Base-by-base conservation (phyloP, 202 grass and related monocot species). In the Bolboschoenoplectus hybrid region DNA sequence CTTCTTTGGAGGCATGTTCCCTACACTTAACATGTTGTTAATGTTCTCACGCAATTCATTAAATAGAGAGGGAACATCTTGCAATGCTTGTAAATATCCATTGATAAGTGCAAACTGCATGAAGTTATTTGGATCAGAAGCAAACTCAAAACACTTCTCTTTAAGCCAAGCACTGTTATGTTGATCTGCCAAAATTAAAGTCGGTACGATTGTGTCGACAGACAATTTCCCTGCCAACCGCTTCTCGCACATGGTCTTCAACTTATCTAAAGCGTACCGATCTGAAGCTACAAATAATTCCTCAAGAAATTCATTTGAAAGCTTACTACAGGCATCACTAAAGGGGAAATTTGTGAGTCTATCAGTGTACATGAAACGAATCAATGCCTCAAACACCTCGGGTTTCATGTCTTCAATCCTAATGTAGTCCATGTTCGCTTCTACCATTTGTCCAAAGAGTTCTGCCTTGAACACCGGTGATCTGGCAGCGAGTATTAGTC, bases 281-380 rank as follows among this genome's bases (percentile, higher is more conserved):
- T 81, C 79, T 64, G 79, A 36, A 20, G 36, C 79, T 35, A 46
- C 79, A 45, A 81, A 53, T 2, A 64, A 20, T 26, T 81, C 32
- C 35, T 76, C 3, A 36, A 55, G 47, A 3, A 76, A 14, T 36
- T 52, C 11, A 53, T 12, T 16, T 2, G 41, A 47, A 45, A 9
- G 41, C 3, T 0, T 67, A 6, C 9, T 7, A 20, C 26, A 26
- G 26, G 2, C 17, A 73, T 80, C 74, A 12, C 1, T 56, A 8
- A 14, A 79, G 7, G 0, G 6, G 35, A 14, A 49, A 41, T 51
- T 32, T 16, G 5, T 11, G 10, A 63, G 38, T 16, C 47, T 6
- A 46, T 81, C 79, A 2, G 79, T 81, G 36, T 81, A 81, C 16
- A 81, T 81, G 57, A 63, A 81, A 45, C 13, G 3, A 81, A 81